Evolutionary conservation across 1,284 basidiomycete genomes (phyloP), one percentile per base, ranked within the genome.

Genomic region (Cystobasidium sp.): DNA sequence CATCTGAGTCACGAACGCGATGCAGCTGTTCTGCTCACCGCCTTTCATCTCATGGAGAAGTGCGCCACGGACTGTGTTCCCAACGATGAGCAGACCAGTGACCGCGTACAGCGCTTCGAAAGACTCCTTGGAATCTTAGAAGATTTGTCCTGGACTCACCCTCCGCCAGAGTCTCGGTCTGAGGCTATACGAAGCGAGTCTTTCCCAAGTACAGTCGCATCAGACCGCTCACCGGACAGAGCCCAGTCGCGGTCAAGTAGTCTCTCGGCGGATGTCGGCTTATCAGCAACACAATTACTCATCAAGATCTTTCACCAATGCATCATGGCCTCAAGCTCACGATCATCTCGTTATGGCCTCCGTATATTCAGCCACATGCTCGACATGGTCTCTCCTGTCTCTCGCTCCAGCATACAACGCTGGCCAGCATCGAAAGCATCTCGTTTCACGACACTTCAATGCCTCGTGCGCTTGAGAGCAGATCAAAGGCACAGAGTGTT

Each of bases 401-500:
- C 78, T 51, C 67, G 55, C 67, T 76, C 53, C 62, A 77, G 61
- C 61, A 68, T 73, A 68, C 49, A 66, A 73, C n/a, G 71, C 47
- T n/a, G 75, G 61, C n/a, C 71, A 64, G 61, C 77, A n/a, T 67
- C 78, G 6, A 72, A 79, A 0, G 85, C 86, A 20, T 89, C 91
- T 0, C 86, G 93, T 31, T 82, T 98, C 18, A 85, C 88, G 2
- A 87, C 91, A 1, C 84, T 99, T 9, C 93, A 96, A 80, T 97
- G 95, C 86, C 82, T 97, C 74, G 88, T 95, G 84, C 89, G 94
- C 12, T 84, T 99, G 24, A 87, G 97, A 63, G 94, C 93, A 0
- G 95, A 97, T 81, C 88, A 92, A 3, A 91, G 94, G 79, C 97
- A 99, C 81, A 87, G 90, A 16, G 82, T 99, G 51, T 97, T 91